Evolutionary conservation across 805 yeast genomes (phyloP), one percentile per base, ranked within the genome.

Genomic region (Nakazawaea ernobii): DNA sequence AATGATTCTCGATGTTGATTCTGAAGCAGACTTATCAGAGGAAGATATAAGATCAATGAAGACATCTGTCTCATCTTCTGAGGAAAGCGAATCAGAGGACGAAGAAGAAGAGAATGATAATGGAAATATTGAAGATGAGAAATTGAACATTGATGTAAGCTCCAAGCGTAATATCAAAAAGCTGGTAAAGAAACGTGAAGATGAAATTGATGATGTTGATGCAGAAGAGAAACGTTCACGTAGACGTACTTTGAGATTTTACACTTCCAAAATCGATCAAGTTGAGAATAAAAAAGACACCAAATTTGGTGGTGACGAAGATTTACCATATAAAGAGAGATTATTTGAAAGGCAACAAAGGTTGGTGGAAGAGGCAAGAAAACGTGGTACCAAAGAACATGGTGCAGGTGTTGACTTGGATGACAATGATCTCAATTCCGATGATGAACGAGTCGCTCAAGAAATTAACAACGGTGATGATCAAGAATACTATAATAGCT

Each of bases 211-310:
- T 43, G 94, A 81, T 27, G 82, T 89, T 42, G 98, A 94, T 65
- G 74, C 77, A 39, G 95, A 88, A 59, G 98, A 90, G 49, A 92
- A 91, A 69, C 79, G 76, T 50, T 77, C 82, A 17, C 81, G 95
- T 57, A 86, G 84, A 71, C 80, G 79, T 60, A 77, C 95, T 2
- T 77, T 94, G 58, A 82, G 98, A 51, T 94, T 94, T 80, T 94
- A 94, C 74, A 94, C 99, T 1, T 87, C 98, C 49, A 91, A 92
- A 67, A 91, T 94, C 65, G 97, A 90, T 63, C 95, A 91, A 68
- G 84, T 83, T 45, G 82, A 76, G 27, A 72, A 73, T 55, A 84
- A 84, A 63, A 77, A 77, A 51, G 70, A 68, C 38, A 83, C 82
- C 41, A 73, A 68, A 55, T 77, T 70, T 52, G 73, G 79, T 39